These are phyloP conservation scores for Verticillium albo-atrum DNA, from an alignment of 2,329 filamentous ascomycete species.

Conservation along the genomic window DNA sequence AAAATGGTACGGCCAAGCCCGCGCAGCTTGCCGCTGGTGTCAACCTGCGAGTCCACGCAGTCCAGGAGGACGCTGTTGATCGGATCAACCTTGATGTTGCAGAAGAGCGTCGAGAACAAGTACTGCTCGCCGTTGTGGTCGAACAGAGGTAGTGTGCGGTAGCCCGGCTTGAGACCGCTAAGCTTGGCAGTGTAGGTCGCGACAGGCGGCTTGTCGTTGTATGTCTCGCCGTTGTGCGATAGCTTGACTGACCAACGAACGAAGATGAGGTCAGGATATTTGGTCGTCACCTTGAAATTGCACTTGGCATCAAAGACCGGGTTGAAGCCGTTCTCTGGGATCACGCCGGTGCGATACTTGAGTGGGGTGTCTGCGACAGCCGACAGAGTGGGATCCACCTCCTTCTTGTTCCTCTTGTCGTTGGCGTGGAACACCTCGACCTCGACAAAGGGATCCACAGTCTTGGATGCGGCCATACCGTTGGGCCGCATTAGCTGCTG, in stretches of 20 bases:
- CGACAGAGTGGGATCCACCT: constrained; percentile 55
- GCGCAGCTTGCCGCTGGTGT: constrained; percentile 44
- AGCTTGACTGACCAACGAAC: constrained; percentile 91
- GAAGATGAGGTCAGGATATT: constrained; percentile 89
- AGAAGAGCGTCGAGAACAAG: constrained; percentile 91
- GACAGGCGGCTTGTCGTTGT: constrained; percentile 62
- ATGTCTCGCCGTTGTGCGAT: constrained; percentile 69
- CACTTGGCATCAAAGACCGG: constrained; percentile 80
- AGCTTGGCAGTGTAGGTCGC: constrained; percentile 93
- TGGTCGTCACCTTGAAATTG: constrained; percentile 82
- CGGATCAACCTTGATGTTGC: constrained; percentile 68
- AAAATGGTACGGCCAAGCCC: constrained; percentile 55
- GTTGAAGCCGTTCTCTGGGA: constrained; percentile 89
- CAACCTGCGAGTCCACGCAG: constrained; percentile 30
- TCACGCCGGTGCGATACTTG: constrained; percentile 73
- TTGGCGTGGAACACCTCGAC: constrained; percentile 93
- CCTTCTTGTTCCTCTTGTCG: constrained; percentile 85
- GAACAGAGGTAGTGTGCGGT: constrained; percentile 84
- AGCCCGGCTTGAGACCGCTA: constrained; percentile 82
- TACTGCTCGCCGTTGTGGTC: constrained; percentile 89
- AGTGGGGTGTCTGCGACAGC: constrained; percentile 55
- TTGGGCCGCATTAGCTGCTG: constrained; percentile 87
- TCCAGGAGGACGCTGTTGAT: constrained; percentile 54
- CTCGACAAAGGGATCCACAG: constrained; percentile 89
- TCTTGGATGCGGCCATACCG: constrained; percentile 64